Conservation (phyloP, 78 protist genomes). For the Tieghemostelium lacteum region DNA sequence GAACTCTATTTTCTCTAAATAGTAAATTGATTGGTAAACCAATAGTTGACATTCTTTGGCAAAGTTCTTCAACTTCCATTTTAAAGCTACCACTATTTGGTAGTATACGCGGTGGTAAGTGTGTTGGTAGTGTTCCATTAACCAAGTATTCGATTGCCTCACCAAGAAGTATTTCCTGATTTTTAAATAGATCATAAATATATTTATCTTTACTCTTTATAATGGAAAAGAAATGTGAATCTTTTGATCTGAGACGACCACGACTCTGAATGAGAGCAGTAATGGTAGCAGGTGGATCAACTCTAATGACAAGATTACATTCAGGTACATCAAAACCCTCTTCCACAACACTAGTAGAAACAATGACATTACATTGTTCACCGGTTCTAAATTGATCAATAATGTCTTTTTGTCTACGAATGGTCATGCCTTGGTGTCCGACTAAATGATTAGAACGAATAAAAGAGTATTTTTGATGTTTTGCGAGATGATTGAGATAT, state of each 20-base stretch:
- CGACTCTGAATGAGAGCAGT: slow-evolving; percentile 42
- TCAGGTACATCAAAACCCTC: slow-evolving; percentile 64
- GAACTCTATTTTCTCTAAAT: too few relatives aligned
- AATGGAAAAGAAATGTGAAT: slow-evolving; percentile 13
- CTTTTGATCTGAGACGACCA: slow-evolving; percentile 23
- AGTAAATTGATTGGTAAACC: too few relatives aligned
- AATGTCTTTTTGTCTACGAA: background rate
- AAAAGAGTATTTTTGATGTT: background rate
- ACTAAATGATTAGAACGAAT: slow-evolving; percentile 5
- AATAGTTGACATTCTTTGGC: too few relatives aligned
- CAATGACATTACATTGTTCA: slow-evolving; percentile 1
- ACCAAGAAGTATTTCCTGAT: background rate
- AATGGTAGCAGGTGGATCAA: slow-evolving; percentile 54
- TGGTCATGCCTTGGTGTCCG: slow-evolving; percentile 3
- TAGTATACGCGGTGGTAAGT: too few relatives aligned
- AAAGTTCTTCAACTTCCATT: too few relatives aligned
- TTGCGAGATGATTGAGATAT: background rate
- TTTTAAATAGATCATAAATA: background rate
- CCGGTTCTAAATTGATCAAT: slow-evolving; percentile 5
- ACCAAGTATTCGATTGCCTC: slow-evolving; percentile 5
- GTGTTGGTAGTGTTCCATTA: too few relatives aligned
- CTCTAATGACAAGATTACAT: slow-evolving; percentile 39
- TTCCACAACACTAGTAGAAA: slow-evolving; percentile 35
- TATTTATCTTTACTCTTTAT: background rate
- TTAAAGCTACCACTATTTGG: too few relatives aligned